phyloP scores from a whole-genome alignment of 768 basidiomycete genomes.

The Phanerodontia chrysosporium region DNA sequence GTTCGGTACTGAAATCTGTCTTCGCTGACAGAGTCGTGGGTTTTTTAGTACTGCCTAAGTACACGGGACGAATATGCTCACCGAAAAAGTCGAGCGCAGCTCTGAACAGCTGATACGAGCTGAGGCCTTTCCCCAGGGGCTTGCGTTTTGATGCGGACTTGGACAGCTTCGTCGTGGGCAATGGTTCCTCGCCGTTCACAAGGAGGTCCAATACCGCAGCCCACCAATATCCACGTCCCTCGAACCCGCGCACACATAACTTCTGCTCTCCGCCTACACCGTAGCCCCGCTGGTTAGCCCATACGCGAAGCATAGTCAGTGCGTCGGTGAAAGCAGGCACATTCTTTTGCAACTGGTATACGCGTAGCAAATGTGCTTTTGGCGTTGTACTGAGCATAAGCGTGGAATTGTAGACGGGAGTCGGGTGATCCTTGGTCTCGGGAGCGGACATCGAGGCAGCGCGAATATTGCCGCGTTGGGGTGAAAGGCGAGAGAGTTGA shows the following conservation, averaged over 20 bases:
- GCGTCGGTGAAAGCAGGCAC: slow-evolving; percentile 68
- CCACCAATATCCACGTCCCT: slow-evolving; percentile 68
- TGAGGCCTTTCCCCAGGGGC: slow-evolving; percentile 74
- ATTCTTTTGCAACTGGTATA: slow-evolving; percentile 42
- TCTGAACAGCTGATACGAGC: slow-evolving; percentile 87
- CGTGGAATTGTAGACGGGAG: slow-evolving; percentile 77
- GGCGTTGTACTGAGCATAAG: slow-evolving; percentile 52
- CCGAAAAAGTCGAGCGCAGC: slow-evolving; percentile 82
- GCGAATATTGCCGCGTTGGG: slow-evolving; percentile 67
- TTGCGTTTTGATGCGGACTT: slow-evolving; percentile 34
- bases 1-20: slow-evolving; percentile 56
- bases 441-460: background rate
- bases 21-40: slow-evolving; percentile 48
- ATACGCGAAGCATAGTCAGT: slow-evolving; percentile 75
- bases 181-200: slow-evolving; percentile 62
- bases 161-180: slow-evolving; percentile 18
- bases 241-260: slow-evolving; percentile 66
- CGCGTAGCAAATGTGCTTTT: slow-evolving; percentile 42
- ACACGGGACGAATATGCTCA: slow-evolving; percentile 32
- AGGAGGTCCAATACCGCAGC: slow-evolving; percentile 53
- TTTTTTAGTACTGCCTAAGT: background rate
- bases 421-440: slow-evolving; percentile 38
- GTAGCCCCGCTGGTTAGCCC: slow-evolving; percentile 87
- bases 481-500: slow-evolving; percentile 63
- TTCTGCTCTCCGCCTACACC: slow-evolving; percentile 41